Base-by-base conservation (phyloP, 208 protist genomes). In the Trypanosoma melophagium region DNA sequence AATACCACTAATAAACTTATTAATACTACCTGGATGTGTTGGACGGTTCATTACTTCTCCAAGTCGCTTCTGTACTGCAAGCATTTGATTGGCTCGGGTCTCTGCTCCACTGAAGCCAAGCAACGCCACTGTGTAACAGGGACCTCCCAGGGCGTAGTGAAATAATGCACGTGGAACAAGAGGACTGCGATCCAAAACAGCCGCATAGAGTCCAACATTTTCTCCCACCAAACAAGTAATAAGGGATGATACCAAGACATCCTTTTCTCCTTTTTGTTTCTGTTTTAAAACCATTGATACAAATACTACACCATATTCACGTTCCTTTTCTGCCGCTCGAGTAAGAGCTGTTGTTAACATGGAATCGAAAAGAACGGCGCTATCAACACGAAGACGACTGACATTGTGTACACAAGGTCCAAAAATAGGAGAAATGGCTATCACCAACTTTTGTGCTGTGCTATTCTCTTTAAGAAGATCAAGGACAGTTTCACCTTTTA, bases 381-480 rank as follows among this genome's bases (percentile, higher is more conserved):
- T 77, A 10, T 60, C 25, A 38, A 91, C 71, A 50, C 66, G 67
- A 14, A 71, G 58, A 58, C 83, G 83, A 24, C 49, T 79, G 21
- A 86, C 84, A 52, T 84, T 84, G 63, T 90, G 80, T 42, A 93
- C 79, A 67, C 84, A 93, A 17, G 84, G 83, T 14, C 87, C 87
- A 64, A 89, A 93, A 45, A 91, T 83, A 47, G 87, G 87, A 31
- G 87, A 93, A 44, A 93, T 86, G 58, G 84, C 84, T 57, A 90
- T 83, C 22, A 91, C 80, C 7, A 93, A 78, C 63, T 89, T 89
- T 69, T 83, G 68, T 7, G 83, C 65, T 49, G 71, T 69, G 24
- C 68, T 75, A 13, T 61, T 54, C 38, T 69, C 74, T 31, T 53
- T 50, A 22, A 93, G 73, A 10, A 90, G 60, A 67, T 93, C 87